Evolutionary conservation across 2,329 filamentous ascomycete genomes (phyloP), one percentile per base, ranked within the genome.

Genomic region (Cladophialophora psammophila): DNA sequence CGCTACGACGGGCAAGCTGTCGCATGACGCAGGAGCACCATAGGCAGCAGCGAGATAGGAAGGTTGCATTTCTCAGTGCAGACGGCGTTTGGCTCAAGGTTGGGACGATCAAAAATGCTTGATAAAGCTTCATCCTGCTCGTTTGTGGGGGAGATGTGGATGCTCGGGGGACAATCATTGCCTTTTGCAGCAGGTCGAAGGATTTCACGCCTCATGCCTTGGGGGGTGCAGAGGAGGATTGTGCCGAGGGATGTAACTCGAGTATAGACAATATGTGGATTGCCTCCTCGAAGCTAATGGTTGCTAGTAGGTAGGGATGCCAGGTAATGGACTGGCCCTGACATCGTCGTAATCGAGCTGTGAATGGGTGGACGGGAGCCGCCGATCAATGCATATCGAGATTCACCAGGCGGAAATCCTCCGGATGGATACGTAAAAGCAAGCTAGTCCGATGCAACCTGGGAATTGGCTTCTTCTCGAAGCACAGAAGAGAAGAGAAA

Each of bases 101-200:
- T 36, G 36, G 8, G 40, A 20, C 15, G 26, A 12, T 60, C 32
- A 20, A 20, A 20, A 15, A 57, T 38, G 55, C 65, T 64, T 62
- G 61, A 61, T 61, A 62, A 64, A 64, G 61, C 65, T 68, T 68
- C 42, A 36, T 40, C 34, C 45, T 64, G 65, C 61, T 68, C 54
- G 57, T 61, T 55, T 40, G 38, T 52, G 58, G 63, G 59, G 38
- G 63, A 20, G 54, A 31, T 18, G 63, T 65, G 63, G 66, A 53
- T 34, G 52, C 12, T 48, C 12, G 42, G 10, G 48, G 48, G 48
- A 20, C 53, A 65, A 66, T 60, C 67, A 31, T 66, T 69, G 42
- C 67, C 64, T 38, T 20, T 64, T 66, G 53, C n/a, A 66, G 67
- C 60, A 69, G 67, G 67, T 66, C 38, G 35, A 32, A 54, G 20